Evolutionary conservation across 2,329 filamentous ascomycete species (phyloP), one percentile per base, ranked within the genome.

Genomic region (Cytospora chrysosperma): DNA sequence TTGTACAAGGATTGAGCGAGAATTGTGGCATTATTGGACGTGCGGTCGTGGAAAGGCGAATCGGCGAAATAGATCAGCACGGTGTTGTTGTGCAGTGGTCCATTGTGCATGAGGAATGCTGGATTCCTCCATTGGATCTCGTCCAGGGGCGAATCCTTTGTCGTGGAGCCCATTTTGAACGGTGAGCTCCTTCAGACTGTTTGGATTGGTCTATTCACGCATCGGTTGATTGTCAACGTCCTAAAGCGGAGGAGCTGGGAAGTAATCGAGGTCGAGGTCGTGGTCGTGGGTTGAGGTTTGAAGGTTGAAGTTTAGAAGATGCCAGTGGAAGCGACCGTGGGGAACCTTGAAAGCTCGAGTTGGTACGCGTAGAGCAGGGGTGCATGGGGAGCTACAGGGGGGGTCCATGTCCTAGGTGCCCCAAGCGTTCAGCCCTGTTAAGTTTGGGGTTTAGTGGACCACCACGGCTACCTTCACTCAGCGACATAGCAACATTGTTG

Each of bases 31-130:
- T 90, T 90, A 73, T 89, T 90, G 68, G 85, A 88, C 2, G 85
- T 88, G 65, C 76, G 80, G 74, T 89, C 87, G 76, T 86, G 90
- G 75, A 88, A 90, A 27, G 87, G 86, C 65, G 87, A 89, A 65
- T 83, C 78, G 68, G 86, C 82, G 68, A 90, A 89, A 77, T 90
- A 90, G 76, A 84, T 87, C 64, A 89, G 83, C 65, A 90, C 80
- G 53, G 81, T 82, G 72, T 89, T 89, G 68, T 80, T 84, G 74
- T 90, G 86, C 58, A 90, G 81, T 72, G 85, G 82, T 66, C 79
- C 81, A 78, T 85, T 82, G 53, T 75, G 72, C 56, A 79, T 77
- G 53, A 81, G 76, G 51, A 78, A 76, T 56, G 74, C 75, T 24
- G 84, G 84, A 43, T 82, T 80, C 65, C 80, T 81, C 86, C 87